Percentiles rank a stretch among this genome's conserved stretches.
Conservation (phyloP, 2,329 filamentous ascomycete species). For the Lecanosticta acicola region DNA sequence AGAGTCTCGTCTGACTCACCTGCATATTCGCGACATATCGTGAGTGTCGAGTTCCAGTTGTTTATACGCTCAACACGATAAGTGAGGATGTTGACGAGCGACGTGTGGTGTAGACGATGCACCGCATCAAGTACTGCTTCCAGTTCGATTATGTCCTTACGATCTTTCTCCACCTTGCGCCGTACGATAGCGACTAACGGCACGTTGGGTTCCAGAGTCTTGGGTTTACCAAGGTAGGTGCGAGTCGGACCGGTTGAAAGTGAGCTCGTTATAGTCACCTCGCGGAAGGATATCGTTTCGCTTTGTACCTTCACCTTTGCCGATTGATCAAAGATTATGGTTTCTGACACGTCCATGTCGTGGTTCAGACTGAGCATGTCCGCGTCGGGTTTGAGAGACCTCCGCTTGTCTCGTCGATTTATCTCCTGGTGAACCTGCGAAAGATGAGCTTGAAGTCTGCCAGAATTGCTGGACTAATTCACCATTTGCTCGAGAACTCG, state of each 20-base stretch:
- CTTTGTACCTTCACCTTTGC: conserved; percentile 18
- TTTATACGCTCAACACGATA: conserved; percentile 38
- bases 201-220: conserved; percentile 5
- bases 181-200: conserved; percentile 28
- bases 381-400: conserved; percentile 43
- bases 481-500: conserved; percentile 65
- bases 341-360: conserved; percentile 11
- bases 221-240: conserved; percentile 21
- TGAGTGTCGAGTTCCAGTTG: conserved; percentile 17
- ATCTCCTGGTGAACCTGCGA: conserved; percentile 46
- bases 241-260: conserved; percentile 13
- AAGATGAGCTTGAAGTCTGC: no score
- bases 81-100: conserved; percentile 72
- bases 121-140: conserved; percentile 57
- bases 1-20: neutral
- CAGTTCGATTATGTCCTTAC: conserved; percentile 26
- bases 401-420: conserved; percentile 60
- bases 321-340: conserved; percentile 28
- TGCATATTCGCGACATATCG: conserved; percentile 25
- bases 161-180: conserved; percentile 19
- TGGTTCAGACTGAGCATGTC: conserved; percentile 2
- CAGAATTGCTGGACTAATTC: no score
- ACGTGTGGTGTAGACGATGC: conserved; percentile 68
- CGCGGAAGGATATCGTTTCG: conserved; percentile 22
- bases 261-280: conserved; percentile 19